These are phyloP conservation scores for Sporothrix euskadiensis DNA, from an alignment of 2,329 filamentous ascomycete genomes.

Conservation along the genomic window DNA sequence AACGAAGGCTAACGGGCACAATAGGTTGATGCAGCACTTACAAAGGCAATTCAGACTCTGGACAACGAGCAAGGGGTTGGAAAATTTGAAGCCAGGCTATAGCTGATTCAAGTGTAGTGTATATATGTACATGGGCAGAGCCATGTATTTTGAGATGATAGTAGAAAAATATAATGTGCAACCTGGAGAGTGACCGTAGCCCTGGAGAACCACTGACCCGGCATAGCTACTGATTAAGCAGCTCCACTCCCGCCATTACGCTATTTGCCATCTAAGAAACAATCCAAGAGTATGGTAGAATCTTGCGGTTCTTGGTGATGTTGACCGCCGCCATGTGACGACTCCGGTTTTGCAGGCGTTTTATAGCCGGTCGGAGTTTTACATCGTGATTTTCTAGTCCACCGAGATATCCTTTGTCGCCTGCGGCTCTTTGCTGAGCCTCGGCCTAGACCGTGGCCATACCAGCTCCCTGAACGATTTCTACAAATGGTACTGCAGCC, in stretches of 20 bases:
- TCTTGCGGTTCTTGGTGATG: not conserved
- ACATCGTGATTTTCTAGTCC: not conserved
- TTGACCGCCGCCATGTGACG: not conserved
- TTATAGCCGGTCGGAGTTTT: not conserved
- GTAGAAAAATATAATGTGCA: no score
- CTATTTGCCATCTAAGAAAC: not conserved
- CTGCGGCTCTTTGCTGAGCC: not conserved
- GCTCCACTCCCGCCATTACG: not conserved
- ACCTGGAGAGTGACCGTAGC: no score
- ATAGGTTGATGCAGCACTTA: not conserved
- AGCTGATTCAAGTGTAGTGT: not conserved
- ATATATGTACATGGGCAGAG: no score
- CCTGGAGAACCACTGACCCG: no score
- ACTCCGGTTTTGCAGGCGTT: not conserved
- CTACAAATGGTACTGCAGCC: not conserved
- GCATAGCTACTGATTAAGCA: not conserved
- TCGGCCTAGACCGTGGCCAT: not conserved
- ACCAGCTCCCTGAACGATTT: not conserved
- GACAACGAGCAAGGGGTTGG: not conserved
- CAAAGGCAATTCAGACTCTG: not conserved
- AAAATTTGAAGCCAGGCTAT: not conserved
- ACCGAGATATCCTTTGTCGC: not conserved
- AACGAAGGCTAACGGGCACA: not conserved
- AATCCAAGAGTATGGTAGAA: not conserved
- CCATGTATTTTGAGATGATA: no score